phyloP scores from a whole-genome alignment of 192 early-diverging fungal genomes.

The Gaertneriomyces sp. region DNA sequence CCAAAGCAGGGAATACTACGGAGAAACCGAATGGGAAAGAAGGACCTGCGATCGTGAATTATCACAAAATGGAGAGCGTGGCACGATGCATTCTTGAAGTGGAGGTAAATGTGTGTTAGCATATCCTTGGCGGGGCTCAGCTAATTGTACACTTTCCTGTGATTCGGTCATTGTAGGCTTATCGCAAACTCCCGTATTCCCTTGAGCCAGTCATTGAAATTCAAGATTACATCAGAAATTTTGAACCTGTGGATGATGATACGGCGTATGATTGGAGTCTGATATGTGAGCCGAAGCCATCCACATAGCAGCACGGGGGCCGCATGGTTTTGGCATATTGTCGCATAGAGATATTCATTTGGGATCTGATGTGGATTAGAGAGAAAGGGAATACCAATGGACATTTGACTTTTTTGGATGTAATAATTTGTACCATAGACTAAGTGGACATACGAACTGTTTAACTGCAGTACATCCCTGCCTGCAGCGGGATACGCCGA shows the following conservation, averaged over 20 bases:
- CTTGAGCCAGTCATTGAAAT: conserved; percentile 49
- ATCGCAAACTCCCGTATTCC: conserved; percentile 43
- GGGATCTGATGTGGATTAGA: too few relatives aligned
- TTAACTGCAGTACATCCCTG: too few relatives aligned
- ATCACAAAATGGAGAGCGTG: conserved; percentile 54
- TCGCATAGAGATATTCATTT: too few relatives aligned
- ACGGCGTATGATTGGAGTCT: conserved; percentile 46
- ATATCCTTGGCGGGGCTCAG: not conserved
- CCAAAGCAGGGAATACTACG: too few relatives aligned
- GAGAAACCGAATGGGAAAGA: too few relatives aligned
- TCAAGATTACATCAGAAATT: conserved; percentile 46
- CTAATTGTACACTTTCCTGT: not conserved
- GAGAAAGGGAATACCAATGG: too few relatives aligned
- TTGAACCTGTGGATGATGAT: conserved; percentile 40
- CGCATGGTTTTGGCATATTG: too few relatives aligned
- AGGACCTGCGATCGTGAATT: conserved; percentile 41
- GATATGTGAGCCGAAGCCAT: conserved; percentile 45
- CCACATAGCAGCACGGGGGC: too few relatives aligned
- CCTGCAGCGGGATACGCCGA: too few relatives aligned
- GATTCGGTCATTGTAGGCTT: conserved; percentile 32
- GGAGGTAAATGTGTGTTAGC: conserved; percentile 21
- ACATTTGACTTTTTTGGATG: too few relatives aligned
- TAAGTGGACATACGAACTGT: too few relatives aligned
- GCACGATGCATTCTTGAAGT: conserved; percentile 51
- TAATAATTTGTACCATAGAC: too few relatives aligned